Percentiles rank a stretch among this genome's conserved stretches.
phyloP scores from a whole-genome alignment of 2,329 filamentous ascomycete species.

The Microcera coccophila region DNA sequence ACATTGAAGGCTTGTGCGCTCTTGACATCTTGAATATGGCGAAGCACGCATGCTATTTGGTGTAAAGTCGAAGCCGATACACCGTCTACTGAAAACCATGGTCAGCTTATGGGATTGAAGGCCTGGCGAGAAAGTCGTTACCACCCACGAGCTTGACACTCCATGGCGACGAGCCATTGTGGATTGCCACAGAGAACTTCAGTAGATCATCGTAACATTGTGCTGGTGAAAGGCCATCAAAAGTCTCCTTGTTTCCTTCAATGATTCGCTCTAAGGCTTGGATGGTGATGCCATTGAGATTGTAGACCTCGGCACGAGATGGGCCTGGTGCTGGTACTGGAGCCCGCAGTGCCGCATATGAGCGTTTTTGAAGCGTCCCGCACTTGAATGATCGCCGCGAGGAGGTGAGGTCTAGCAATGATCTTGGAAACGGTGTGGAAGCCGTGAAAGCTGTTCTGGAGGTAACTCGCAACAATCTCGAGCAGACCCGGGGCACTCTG shows the following conservation, averaged over 20 bases:
- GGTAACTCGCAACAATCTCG: conserved; percentile 8
- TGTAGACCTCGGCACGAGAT: conserved; percentile 15
- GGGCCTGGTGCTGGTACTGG: conserved; percentile 7
- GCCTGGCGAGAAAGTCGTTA: conserved; percentile 10
- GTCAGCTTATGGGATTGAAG: conserved; percentile 5
- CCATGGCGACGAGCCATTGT: conserved; percentile 19
- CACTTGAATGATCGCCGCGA: neutral
- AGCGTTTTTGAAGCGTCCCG: conserved; percentile 9
- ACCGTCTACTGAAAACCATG: conserved; percentile 11
- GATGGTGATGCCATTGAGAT: conserved; percentile 20
- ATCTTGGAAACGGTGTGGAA: too few species aligned
- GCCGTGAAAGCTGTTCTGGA: too few species aligned
- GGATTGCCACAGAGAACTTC: conserved; percentile 21
- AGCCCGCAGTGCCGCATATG: conserved; percentile 16
- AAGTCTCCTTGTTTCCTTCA: conserved; percentile 7
- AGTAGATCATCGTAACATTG: conserved; percentile 24
- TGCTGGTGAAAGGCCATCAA: conserved; percentile 16
- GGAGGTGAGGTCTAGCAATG: too few species aligned
- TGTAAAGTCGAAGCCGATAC: conserved; percentile 22
- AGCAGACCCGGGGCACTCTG: conserved; percentile 4
- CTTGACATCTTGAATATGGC: conserved; percentile 7
- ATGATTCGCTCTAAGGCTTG: conserved; percentile 21
- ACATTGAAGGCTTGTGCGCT: conserved; percentile 15
- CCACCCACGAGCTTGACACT: conserved; percentile 18
- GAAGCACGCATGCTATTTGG: conserved; percentile 28